These are phyloP conservation scores for Paragyromitra xinjiangensis DNA, from an alignment of 495 filamentous ascomycete species.

Conservation along the genomic window DNA sequence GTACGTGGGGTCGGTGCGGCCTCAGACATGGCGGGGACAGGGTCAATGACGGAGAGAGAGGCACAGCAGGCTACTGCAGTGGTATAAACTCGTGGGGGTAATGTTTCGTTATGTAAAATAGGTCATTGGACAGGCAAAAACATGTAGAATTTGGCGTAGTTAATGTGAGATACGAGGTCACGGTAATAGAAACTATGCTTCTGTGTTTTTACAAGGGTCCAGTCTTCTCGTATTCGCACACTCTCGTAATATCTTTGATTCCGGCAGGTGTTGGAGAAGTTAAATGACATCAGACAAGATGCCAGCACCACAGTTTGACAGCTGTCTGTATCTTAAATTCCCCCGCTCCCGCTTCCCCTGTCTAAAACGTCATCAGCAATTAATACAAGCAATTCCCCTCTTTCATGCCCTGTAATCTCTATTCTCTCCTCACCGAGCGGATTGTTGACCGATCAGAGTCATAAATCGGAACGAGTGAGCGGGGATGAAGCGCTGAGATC, in stretches of 20 bases:
- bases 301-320: background rate
- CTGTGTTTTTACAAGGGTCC: background rate
- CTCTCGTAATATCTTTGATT: background rate
- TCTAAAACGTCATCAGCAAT: background rate
- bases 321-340: background rate
- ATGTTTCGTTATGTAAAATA: slow-evolving; percentile 1
- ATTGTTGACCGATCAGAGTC: background rate
- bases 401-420: background rate
- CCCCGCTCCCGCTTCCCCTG: background rate
- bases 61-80: slow-evolving; percentile 30
- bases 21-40: slow-evolving; percentile 8
- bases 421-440: background rate
- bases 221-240: background rate
- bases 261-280: background rate
- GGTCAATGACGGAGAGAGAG: slow-evolving; percentile 18
- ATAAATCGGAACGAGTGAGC: slow-evolving; percentile 50
- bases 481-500: slow-evolving; percentile 45
- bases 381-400: background rate
- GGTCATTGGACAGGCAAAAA: slow-evolving; percentile 23
- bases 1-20: slow-evolving; percentile 37
- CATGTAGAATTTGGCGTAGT: slow-evolving; percentile 29
- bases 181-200: background rate
- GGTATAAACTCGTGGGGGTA: slow-evolving; percentile 14
- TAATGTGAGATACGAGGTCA: background rate
- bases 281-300: background rate